Conservation (phyloP, 768 basidiomycete species). For the Pisolithus albus region DNA sequence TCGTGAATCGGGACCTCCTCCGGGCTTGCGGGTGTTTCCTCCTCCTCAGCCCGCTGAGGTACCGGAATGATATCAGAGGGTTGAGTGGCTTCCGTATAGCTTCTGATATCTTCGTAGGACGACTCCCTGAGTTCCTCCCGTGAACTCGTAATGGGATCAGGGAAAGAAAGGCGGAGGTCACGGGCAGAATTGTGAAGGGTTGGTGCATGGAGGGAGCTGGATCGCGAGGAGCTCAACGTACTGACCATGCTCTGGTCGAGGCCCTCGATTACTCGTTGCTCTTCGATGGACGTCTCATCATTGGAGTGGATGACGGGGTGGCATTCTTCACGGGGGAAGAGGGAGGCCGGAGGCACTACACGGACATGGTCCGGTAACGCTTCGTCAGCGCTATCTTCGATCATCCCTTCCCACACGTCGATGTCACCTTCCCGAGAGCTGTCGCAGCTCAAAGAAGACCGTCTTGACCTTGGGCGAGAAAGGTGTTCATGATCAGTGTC, state of each 20-base stretch:
- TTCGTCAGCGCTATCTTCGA: conserved; percentile 56
- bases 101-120: conserved; percentile 49
- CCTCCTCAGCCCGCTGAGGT: conserved; percentile 25
- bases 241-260: conserved; percentile 80
- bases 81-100: conserved; percentile 29
- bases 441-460: conserved; percentile 61
- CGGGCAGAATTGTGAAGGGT: conserved; percentile 57
- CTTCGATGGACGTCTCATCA: conserved; percentile 44
- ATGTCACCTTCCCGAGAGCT: conserved; percentile 66
- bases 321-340: conserved; percentile 14
- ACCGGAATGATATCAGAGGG: conserved; percentile 11
- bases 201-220: conserved; percentile 49
- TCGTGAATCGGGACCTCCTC: conserved; percentile 22
- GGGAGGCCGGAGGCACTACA: conserved; percentile 17
- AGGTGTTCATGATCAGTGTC: conserved; percentile 57
- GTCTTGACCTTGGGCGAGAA: conserved; percentile 51
- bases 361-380: conserved; percentile 21
- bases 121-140: conserved; percentile 50
- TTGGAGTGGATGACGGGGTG: conserved; percentile 21
- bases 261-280: conserved; percentile 63
- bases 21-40: conserved; percentile 19
- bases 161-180: conserved; percentile 76
- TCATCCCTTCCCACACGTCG: conserved; percentile 74
- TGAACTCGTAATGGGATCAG: conserved; percentile 74
- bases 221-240: conserved; percentile 69